Evolutionary conservation across 805 yeast species (phyloP), one percentile per base, ranked within the genome.

Genomic region (Starmerella bombicola): DNA sequence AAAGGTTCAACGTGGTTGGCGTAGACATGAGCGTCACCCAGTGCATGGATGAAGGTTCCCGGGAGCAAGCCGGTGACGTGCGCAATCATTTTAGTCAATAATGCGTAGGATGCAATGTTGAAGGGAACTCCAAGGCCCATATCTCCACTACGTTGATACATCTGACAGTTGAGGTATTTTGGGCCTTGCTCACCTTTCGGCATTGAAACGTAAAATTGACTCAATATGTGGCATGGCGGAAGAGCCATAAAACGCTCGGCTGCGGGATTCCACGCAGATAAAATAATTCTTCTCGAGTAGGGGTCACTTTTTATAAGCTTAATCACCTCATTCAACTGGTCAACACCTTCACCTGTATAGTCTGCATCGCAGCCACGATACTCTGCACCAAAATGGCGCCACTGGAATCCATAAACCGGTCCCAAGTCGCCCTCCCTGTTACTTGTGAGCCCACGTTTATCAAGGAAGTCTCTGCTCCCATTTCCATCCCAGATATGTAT

Each of bases 61-160:
- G 95, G 80, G 51, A 85, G 93, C 82, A 86, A 78, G 50, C 74
- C 94, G 33, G 85, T 85, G n/a, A 91, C 80, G 47, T 82, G 83
- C 2, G 99, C 98, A 48, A 91, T 80, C 96, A 91, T 88, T 53
- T 73, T 78, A 2, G 96, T 86, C 46, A 91, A 68, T 40, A 91
- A 66, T 0, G 98, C 94, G 58, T 91, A 91, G 0, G 96, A 84
- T 0, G 99, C 98, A 55, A 91, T 91, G 58, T 91, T 91, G 62
- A 91, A 91, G 1, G 99, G 99, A 18, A 91, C 97, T 12, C 99
- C 99, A n/a, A 91, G 71, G 0, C 99, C 99, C 95, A 91, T 86
- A 57, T 91, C 99, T 62, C 97, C 88, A n/a, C 95, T 81, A 55
- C 99, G 74, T 64, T 91, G 99, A 62, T 91, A 91, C 66, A 91